Evolutionary conservation across 2,329 filamentous ascomycete species (phyloP).

Genomic region (Aquanectria penicillioides): DNA sequence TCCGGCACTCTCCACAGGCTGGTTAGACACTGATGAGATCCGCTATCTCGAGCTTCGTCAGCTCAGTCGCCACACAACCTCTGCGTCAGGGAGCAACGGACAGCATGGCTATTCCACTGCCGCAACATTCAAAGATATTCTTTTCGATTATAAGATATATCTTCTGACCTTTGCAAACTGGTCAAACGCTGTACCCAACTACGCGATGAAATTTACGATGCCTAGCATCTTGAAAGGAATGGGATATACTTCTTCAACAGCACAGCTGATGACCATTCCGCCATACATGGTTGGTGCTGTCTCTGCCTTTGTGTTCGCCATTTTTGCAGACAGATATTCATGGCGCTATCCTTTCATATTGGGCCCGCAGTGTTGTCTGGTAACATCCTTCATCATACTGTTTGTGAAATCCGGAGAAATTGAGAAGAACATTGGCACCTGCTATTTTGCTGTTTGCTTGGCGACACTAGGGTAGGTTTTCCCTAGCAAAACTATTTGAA

Average conservation of each 20-base stretch:
- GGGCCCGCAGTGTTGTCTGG: constrained; percentile 45
- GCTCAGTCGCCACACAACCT: constrained; percentile 41
- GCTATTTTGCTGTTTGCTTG: constrained; percentile 56
- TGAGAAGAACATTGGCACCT: constrained; percentile 50
- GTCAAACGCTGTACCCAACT: neutral
- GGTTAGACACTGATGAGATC: constrained; percentile 52
- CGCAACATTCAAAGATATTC: constrained; percentile 49
- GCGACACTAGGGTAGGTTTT: constrained; percentile 45
- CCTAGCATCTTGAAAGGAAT: neutral
- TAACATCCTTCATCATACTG: constrained; percentile 49
- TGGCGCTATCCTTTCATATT: constrained; percentile 54
- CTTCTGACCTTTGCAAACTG: constrained; percentile 41
- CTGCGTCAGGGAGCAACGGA: constrained; percentile 34
- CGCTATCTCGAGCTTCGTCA: constrained; percentile 52
- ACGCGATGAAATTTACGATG: neutral
- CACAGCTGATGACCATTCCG: neutral
- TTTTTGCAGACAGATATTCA: constrained; percentile 49
- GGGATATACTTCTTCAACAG: neutral
- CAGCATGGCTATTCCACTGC: constrained; percentile 45
- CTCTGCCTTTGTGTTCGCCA: constrained; percentile 44
- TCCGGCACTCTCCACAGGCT: constrained; percentile 46
- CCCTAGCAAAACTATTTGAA: too few species aligned
- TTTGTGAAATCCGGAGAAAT: constrained; percentile 50
- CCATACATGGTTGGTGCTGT: constrained; percentile 48
- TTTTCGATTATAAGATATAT: constrained; percentile 59